Base-by-base conservation (phyloP, 2,329 filamentous ascomycete species). In the Neocatenulostroma microsporum region DNA sequence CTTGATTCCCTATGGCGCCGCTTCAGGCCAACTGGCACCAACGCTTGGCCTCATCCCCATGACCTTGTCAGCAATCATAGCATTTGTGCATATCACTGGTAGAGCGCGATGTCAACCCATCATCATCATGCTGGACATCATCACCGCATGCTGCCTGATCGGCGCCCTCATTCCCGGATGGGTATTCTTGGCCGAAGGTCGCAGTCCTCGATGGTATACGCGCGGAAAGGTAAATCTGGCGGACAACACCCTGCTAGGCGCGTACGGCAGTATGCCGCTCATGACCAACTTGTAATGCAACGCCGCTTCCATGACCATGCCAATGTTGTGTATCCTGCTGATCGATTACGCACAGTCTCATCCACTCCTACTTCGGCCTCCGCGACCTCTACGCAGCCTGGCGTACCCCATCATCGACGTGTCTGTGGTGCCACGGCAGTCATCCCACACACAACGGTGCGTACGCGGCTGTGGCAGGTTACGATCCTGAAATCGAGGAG, bases 281-380 rank as follows among this genome's bases (percentile, higher is more conserved):
- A 45, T 51, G 34, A 15, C 42, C 4, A 44, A 45, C 23, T 41
- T 51, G 46, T 49, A 36, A 6, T n/a, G n/a, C n/a, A n/a, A n/a
- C 12, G 34, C 15, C 11, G 20, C 12, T 20, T 10, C 15, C 29
- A 11, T 21, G 5, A 9, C 7, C 11, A 6, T 23, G 9, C 5
- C 21, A n/a, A n/a, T n/a, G 10, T 18, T 5, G 10, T 31, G 18
- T 21, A 6, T 12, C 14, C 14, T 19, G 23, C 21, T 34, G 20
- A 33, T 19, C 20, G 29, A 23, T n/a, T 23, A 15, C 19, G 14
- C 27, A 13, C 31, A 46, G 42, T 30, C 25, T 33, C 26, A 42
- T 50, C 21, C 46, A 48, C 39, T 17, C 39, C 12, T 48, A 41
- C 35, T 35, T 45, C 33, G 24, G 19, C 37, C 31, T 44, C 35